These are phyloP conservation scores for Wickerhamiella bombiphila DNA, from an alignment of 805 yeast genomes.

Conservation along the genomic window DNA sequence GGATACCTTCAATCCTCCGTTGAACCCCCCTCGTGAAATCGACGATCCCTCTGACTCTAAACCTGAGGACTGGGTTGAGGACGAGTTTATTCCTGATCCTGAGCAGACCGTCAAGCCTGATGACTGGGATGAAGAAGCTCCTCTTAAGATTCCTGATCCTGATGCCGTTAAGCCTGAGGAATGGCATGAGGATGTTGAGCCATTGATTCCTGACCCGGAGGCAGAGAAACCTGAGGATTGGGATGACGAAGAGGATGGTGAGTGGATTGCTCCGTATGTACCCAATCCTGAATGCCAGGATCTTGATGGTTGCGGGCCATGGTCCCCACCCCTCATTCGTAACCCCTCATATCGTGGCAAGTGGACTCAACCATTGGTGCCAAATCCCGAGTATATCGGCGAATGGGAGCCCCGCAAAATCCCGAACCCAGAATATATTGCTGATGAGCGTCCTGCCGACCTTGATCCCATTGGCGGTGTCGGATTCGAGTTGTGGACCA, in stretches of 20 bases:
- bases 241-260: conserved; percentile 86
- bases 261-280: conserved; percentile 59
- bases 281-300: conserved; percentile 58
- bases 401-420: conserved; percentile 56
- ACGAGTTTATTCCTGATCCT: conserved; percentile 53
- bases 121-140: conserved; percentile 71
- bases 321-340: conserved; percentile 51
- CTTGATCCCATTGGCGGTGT: conserved; percentile 60
- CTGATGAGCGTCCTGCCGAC: conserved; percentile 43
- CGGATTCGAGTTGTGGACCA: conserved; percentile 84
- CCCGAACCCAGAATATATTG: conserved; percentile 55
- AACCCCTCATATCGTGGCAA: conserved; percentile 66
- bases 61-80: conserved; percentile 78
- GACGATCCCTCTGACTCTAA: conserved; percentile 41
- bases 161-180: conserved; percentile 51
- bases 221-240: conserved; percentile 60
- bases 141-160: conserved; percentile 51
- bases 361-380: conserved; percentile 55
- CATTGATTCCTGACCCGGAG: conserved; percentile 50
- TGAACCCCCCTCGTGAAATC: conserved; percentile 53
- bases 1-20: conserved; percentile 44
- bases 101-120: conserved; percentile 50
- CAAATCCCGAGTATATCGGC: conserved; percentile 69
- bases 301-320: conserved; percentile 63
- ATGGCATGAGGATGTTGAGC: conserved; percentile 59